These are phyloP conservation scores for Syncephalastrum racemosum DNA, from an alignment of 371 early-diverging fungal genomes.

Conservation along the genomic window DNA sequence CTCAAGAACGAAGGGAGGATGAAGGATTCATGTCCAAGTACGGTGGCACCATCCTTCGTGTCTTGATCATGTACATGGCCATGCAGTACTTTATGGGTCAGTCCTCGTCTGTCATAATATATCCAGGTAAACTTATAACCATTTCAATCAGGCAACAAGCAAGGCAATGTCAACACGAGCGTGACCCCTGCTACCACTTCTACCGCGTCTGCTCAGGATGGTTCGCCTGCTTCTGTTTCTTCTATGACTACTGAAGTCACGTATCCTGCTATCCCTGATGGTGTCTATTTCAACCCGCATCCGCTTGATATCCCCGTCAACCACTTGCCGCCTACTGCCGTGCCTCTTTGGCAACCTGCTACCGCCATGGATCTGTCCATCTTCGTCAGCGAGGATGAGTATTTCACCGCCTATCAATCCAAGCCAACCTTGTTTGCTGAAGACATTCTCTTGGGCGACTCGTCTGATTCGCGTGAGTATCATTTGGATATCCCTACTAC, in stretches of 20 bases:
- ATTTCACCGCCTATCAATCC: constrained; percentile 50
- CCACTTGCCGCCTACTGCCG: constrained; percentile 30
- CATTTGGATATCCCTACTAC: constrained; percentile 44
- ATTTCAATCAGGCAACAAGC: not conserved
- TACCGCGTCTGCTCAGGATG: no score
- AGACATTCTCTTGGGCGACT: constrained; percentile 60
- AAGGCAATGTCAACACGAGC: no score
- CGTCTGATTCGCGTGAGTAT: constrained; percentile 42
- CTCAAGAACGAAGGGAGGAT: constrained; percentile 15
- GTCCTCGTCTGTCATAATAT: not conserved
- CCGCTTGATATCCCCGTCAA: constrained; percentile 25
- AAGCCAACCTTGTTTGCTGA: constrained; percentile 58
- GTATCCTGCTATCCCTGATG: constrained; percentile 26
- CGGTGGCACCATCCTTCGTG: constrained; percentile 35
- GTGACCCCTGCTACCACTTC: no score
- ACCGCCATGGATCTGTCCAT: constrained; percentile 50
- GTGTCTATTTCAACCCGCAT: constrained; percentile 40
- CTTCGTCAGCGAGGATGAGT: constrained; percentile 53
- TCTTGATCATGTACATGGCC: constrained; percentile 40
- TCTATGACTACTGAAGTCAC: not conserved
- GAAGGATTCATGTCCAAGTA: constrained; percentile 35
- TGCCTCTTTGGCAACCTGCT: constrained; percentile 40
- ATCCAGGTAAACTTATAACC: not conserved
- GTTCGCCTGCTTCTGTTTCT: no score
- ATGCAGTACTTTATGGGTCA: constrained; percentile 32